Conservation (phyloP, 306 rosid genomes). For the Sesbania bispinosa region DNA sequence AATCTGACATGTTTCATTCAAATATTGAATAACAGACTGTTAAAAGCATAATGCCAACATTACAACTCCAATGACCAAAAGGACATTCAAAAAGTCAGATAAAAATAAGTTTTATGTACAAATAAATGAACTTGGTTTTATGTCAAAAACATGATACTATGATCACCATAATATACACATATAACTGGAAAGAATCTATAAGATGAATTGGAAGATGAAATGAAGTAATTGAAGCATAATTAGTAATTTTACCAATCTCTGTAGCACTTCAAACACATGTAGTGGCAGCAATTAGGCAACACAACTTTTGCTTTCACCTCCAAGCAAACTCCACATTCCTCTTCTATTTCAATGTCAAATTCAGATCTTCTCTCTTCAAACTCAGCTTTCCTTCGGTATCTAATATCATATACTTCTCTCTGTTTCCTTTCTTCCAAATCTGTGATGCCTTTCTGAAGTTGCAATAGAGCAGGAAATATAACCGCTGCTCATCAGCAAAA, state of each 20-base stretch:
- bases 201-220: slow-evolving; percentile 2
- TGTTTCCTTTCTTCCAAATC: slow-evolving; percentile 91
- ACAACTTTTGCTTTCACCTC: slow-evolving; percentile 77
- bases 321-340: slow-evolving; percentile 95
- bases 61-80: not conserved
- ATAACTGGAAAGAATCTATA: not conserved
- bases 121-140: not conserved
- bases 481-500: slow-evolving; percentile 45
- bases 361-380: slow-evolving; percentile 40
- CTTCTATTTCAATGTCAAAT: slow-evolving; percentile 78
- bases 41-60: not conserved
- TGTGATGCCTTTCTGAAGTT: slow-evolving; percentile 83
- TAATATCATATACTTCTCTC: slow-evolving; percentile 45
- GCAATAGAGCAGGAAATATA: slow-evolving; percentile 84
- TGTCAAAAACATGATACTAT: not conserved
- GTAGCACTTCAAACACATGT: slow-evolving; percentile 78
- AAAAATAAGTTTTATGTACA: not conserved
- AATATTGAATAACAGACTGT: not conserved
- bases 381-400: slow-evolving; percentile 46
- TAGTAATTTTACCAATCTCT: slow-evolving; percentile 60
- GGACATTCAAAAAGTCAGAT: not conserved
- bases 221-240: not conserved
- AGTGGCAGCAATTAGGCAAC: slow-evolving; percentile 79
- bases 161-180: not conserved
- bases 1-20: not conserved